A percentile compares a stretch with the other conserved stretches of the same genome.
These are phyloP conservation scores for Cystoisospora suis DNA, from an alignment of 169 alveolate genomes.

Conservation along the genomic window DNA sequence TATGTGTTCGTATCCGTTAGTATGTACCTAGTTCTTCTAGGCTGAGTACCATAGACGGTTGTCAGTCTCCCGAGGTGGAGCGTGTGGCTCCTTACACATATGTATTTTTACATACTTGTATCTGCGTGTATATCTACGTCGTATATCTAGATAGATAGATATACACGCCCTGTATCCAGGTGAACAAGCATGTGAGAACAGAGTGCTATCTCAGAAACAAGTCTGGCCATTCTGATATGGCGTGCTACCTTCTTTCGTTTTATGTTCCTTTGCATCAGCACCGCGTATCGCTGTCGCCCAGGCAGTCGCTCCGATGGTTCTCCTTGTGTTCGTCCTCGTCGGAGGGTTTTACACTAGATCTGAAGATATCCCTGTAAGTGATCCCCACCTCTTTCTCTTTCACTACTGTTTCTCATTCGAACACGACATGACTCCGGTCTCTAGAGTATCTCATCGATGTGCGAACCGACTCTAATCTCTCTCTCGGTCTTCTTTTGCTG, in stretches of 20 bases:
- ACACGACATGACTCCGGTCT: background rate
- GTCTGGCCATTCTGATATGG: too few species aligned
- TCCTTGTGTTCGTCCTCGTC: constrained; percentile 41
- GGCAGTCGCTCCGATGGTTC: constrained; percentile 45
- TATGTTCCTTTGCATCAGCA: background rate
- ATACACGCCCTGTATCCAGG: background rate
- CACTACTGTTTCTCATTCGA: background rate
- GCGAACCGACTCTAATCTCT: background rate
- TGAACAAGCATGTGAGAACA: background rate
- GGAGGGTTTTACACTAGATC: constrained; percentile 52
- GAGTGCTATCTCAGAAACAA: too few species aligned
- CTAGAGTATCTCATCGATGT: background rate
- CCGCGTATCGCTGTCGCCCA: constrained; percentile 57
- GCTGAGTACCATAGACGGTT: background rate
- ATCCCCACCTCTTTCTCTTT: background rate
- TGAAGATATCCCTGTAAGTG: constrained; percentile 59
- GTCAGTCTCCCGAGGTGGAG: background rate
- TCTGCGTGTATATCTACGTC: background rate
- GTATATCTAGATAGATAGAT: too few species aligned
- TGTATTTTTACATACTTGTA: too few species aligned
- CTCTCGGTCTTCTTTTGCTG: background rate
- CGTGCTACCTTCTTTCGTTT: background rate
- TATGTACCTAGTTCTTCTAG: background rate
- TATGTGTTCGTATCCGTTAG: background rate
- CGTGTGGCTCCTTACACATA: background rate